Percentiles rank a stretch among this genome's conserved stretches.
These are phyloP conservation scores for Globisporangium polare DNA, from an alignment of 352 stramenopile species.

Conservation along the genomic window DNA sequence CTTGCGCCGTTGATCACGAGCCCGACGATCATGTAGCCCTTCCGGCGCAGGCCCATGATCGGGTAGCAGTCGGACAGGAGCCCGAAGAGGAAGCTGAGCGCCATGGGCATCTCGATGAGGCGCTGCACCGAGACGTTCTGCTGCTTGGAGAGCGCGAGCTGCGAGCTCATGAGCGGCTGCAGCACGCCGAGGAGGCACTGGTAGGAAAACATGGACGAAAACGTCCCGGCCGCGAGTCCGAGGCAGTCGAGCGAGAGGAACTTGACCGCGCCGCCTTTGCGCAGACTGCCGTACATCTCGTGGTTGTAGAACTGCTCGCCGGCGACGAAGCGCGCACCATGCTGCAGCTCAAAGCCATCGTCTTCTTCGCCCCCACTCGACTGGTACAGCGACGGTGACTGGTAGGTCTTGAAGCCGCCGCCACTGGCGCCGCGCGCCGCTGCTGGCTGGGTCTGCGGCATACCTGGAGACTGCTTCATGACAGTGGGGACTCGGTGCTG, in stretches of 20 bases:
- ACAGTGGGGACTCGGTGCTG: not conserved
- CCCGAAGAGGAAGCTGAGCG: conserved; percentile 87
- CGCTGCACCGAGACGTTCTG: conserved; percentile 45
- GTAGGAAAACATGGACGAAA: conserved; percentile 71
- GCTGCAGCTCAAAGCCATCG: conserved; percentile 2
- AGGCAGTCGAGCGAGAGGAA: conserved; percentile 62
- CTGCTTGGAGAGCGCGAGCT: conserved; percentile 39
- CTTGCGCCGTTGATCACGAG: conserved; percentile 56
- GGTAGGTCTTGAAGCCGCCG: conserved; percentile 9
- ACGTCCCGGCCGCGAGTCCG: conserved; percentile 55
- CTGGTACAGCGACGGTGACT: conserved; percentile 8
- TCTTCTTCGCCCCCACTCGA: conserved; percentile 6
- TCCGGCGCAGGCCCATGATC: conserved; percentile 86
- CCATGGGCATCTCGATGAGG: conserved; percentile 82
- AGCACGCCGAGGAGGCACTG: conserved; percentile 44
- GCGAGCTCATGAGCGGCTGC: conserved; percentile 50
- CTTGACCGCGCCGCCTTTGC: conserved; percentile 51
- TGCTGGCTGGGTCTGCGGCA: not conserved
- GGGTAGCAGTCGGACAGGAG: conserved; percentile 89
- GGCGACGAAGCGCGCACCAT: conserved; percentile 46
- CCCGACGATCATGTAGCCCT: conserved; percentile 90
- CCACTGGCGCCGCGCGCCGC: not conserved
- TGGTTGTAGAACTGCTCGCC: conserved; percentile 66
- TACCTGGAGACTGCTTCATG: conserved; percentile 1
- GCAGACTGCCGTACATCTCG: conserved; percentile 47